Conservation (phyloP, 768 basidiomycete genomes). For the Pisolithus orientalis region DNA sequence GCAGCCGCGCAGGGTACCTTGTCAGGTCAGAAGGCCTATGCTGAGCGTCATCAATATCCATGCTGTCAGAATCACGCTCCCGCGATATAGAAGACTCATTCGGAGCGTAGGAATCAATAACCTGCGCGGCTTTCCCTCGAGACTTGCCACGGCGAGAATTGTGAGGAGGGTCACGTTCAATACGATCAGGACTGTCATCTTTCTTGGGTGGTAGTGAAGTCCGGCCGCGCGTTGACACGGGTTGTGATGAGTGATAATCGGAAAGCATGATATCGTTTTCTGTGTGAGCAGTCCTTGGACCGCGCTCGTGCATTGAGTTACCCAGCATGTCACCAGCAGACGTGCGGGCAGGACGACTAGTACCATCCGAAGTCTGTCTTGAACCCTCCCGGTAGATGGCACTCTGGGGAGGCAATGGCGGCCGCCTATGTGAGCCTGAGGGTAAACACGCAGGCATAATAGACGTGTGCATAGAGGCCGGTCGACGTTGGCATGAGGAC, state of each 20-base stretch:
- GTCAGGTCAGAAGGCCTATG: slow-evolving; percentile 17
- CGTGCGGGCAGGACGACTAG: slow-evolving; percentile 6
- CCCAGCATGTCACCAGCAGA: neutral
- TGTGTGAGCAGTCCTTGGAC: neutral
- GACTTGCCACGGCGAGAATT: slow-evolving; percentile 9
- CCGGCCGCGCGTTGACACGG: slow-evolving; percentile 6
- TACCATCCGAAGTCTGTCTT: slow-evolving; percentile 9
- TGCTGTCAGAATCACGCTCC: slow-evolving; percentile 13
- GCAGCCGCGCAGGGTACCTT: slow-evolving; percentile 14
- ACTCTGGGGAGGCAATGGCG: slow-evolving; percentile 32
- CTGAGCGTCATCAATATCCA: slow-evolving; percentile 23
- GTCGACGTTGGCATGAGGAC: slow-evolving; percentile 23
- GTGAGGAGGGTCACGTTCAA: slow-evolving; percentile 6
- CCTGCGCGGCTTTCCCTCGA: slow-evolving; percentile 5
- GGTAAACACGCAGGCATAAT: slow-evolving; percentile 17
- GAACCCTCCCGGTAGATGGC: slow-evolving; percentile 21
- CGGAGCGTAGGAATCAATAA: slow-evolving; percentile 8
- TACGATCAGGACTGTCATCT: slow-evolving; percentile 11
- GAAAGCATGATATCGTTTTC: neutral
- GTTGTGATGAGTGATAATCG: neutral
- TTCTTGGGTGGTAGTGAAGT: slow-evolving; percentile 9
- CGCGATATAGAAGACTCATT: slow-evolving; percentile 18
- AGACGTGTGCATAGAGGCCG: slow-evolving; percentile 14
- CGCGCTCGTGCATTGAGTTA: neutral
- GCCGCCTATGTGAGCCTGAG: slow-evolving; percentile 28